phyloP scores from a whole-genome alignment of 306 rosid genomes.

The Canavalia gladiata region DNA sequence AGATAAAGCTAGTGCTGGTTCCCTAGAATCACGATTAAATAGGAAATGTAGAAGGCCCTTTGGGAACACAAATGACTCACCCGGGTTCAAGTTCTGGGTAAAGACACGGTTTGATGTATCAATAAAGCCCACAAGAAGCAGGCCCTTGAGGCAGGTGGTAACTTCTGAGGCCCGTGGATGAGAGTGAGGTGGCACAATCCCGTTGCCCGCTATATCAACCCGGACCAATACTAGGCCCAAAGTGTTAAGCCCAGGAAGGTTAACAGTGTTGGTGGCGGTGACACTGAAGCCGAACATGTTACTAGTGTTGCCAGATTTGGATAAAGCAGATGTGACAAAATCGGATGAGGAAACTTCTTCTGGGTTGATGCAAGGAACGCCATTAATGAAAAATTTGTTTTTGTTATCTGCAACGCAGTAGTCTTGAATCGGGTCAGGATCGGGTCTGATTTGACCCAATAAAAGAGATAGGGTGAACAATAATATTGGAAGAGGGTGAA shows the following conservation, averaged over 20 bases:
- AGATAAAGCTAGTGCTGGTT: constrained; percentile 59
- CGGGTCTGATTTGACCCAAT: constrained; percentile 52
- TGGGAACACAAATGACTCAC: constrained; percentile 79
- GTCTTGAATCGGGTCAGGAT: constrained; percentile 77
- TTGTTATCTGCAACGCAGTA: constrained; percentile 72
- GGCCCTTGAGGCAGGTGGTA: constrained; percentile 65
- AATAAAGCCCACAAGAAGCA: constrained; percentile 65
- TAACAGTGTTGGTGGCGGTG: constrained; percentile 51
- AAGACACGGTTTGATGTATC: constrained; percentile 55
- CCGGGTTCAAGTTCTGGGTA: constrained; percentile 52
- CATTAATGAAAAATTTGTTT: constrained; percentile 54
- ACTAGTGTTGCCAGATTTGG: constrained; percentile 57
- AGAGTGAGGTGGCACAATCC: constrained; percentile 61
- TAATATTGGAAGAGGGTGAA: constrained; percentile 45
- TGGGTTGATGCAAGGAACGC: constrained; percentile 77
- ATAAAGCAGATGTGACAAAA: constrained; percentile 66
- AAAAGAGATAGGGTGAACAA: constrained; percentile 43
- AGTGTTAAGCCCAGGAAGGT: constrained; percentile 83
- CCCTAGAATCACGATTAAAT: constrained; percentile 50
- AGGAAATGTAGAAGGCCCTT: constrained; percentile 70
- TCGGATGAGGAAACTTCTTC: constrained; percentile 52
- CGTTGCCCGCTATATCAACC: constrained; percentile 49
- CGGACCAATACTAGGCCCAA: constrained; percentile 72
- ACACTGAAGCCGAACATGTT: constrained; percentile 60
- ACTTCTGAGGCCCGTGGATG: constrained; percentile 84